Conservation (phyloP, 2,329 filamentous ascomycete species). For the Stachybotrys chlorohalonatus region DNA sequence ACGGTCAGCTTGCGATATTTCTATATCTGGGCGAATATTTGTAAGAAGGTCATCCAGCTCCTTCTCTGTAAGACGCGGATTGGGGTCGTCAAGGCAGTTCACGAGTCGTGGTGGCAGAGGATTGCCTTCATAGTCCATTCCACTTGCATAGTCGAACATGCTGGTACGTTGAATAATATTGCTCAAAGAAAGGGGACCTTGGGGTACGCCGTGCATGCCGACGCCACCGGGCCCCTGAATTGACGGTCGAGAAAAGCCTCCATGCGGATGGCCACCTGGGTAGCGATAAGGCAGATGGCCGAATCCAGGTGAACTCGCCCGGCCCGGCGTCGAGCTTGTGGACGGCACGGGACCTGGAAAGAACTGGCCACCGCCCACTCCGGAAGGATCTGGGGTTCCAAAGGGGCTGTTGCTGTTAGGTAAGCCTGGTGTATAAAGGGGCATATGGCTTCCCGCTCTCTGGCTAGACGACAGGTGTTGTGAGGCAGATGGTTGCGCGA, state of each 20-base stretch:
- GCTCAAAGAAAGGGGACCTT: conserved; percentile 1
- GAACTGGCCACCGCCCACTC: background rate
- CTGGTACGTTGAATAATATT: conserved; percentile 28
- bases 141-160: conserved; percentile 23
- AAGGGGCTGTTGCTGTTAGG: background rate
- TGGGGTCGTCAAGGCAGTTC: conserved; percentile 23
- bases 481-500: background rate
- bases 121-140: conserved; percentile 26
- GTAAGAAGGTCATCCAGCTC: conserved; percentile 62
- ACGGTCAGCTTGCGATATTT: conserved; percentile 50
- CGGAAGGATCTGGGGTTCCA: background rate
- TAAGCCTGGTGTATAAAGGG: background rate
- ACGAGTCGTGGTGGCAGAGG: conserved; percentile 22
- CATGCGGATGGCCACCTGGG: background rate
- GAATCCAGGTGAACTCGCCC: background rate
- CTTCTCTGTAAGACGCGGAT: conserved; percentile 36
- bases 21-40: conserved; percentile 65
- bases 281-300: background rate
- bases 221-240: background rate
- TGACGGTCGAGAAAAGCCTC: background rate
- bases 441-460: background rate
- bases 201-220: conserved; percentile 10
- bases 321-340: background rate
- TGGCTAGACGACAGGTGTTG: background rate
- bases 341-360: background rate